Conservation (phyloP, 306 rosid species). For the Prunus persica region DNA sequence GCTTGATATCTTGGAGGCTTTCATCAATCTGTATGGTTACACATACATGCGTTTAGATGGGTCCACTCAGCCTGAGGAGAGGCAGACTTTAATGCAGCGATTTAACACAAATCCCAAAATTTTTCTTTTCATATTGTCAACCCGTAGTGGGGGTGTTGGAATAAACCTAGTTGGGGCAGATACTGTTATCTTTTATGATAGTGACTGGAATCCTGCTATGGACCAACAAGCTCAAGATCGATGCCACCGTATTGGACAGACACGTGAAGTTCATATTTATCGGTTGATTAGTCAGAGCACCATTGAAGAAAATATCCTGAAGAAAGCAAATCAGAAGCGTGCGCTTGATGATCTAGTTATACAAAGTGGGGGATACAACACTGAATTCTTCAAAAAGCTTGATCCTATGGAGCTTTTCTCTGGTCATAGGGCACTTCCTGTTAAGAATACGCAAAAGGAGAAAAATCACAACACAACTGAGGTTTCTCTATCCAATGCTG, state of each 20-base stretch:
- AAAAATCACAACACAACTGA: constrained; percentile 54
- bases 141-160: constrained; percentile 99
- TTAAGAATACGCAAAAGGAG: constrained; percentile 67
- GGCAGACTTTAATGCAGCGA: constrained; percentile 96
- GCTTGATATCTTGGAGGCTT: constrained; percentile 95
- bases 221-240: constrained; percentile 99
- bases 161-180: constrained; percentile 97
- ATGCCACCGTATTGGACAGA: constrained; percentile 99
- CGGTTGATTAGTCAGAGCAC: constrained; percentile 94
- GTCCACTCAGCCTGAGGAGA: constrained; percentile 94
- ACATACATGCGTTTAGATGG: constrained; percentile 98
- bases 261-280: constrained; percentile 95
- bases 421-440: constrained; percentile 65
- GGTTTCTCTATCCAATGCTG: constrained; percentile 72
- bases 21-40: constrained; percentile 94
- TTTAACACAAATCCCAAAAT: constrained; percentile 91
- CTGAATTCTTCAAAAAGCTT: constrained; percentile 95
- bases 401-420: constrained; percentile 96
- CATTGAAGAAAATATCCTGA: constrained; percentile 92
- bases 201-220: constrained; percentile 99
- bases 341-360: constrained; percentile 95
- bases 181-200: constrained; percentile 94
- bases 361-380: constrained; percentile 96
- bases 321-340: constrained; percentile 99
- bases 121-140: constrained; percentile 92